Evolutionary conservation across 768 basidiomycete species (phyloP).

Genomic region (Boletus fagicola): DNA sequence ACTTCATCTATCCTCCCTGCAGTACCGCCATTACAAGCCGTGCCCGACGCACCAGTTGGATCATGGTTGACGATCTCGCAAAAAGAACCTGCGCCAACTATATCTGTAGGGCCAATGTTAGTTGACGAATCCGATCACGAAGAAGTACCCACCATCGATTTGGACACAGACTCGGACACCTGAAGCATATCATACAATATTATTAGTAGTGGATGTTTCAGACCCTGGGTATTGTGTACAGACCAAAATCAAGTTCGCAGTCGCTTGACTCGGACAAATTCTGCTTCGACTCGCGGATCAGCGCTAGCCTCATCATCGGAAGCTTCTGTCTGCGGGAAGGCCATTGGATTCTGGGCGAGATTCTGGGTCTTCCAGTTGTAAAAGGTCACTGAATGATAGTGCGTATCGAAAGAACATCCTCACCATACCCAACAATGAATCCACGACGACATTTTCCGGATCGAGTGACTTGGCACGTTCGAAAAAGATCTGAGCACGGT

Average conservation of each 20-base stretch:
- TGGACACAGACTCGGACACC: constrained; percentile 75
- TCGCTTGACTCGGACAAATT: constrained; percentile 12
- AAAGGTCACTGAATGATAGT: not conserved
- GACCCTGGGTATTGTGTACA: not conserved
- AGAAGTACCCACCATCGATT: constrained; percentile 74
- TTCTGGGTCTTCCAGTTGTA: constrained; percentile 19
- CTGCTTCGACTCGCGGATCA: constrained; percentile 1
- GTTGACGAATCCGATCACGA: constrained; percentile 59
- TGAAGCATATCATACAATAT: constrained; percentile 4
- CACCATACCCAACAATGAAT: constrained; percentile 56
- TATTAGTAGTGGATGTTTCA: not conserved
- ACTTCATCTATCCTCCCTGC: not conserved
- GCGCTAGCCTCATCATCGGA: constrained; percentile 38
- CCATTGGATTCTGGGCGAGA: constrained; percentile 21
- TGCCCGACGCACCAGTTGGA: not conserved
- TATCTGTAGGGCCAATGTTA: constrained; percentile 10
- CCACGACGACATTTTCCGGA: constrained; percentile 51
- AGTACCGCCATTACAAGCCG: not conserved
- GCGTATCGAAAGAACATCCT: constrained; percentile 1
- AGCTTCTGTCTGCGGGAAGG: constrained; percentile 12
- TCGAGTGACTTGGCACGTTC: constrained; percentile 63
- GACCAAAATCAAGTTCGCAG: constrained; percentile 12
- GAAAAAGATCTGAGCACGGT: constrained; percentile 55
- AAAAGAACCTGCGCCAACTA: constrained; percentile 4
- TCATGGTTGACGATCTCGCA: not conserved